phyloP scores from a whole-genome alignment of 768 basidiomycete species.

The Pholiota molesta region DNA sequence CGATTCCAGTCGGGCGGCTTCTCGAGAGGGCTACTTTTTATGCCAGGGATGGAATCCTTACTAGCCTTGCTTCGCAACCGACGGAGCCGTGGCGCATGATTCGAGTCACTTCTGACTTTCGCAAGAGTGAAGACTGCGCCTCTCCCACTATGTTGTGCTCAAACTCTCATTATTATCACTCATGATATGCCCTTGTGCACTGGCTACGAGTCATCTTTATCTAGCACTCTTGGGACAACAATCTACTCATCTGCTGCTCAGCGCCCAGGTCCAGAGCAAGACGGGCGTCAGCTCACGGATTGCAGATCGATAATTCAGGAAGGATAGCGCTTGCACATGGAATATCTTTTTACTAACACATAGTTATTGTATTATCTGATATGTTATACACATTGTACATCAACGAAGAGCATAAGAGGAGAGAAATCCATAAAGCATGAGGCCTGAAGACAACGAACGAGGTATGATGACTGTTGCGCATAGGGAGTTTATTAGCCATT shows the following conservation, averaged over 20 bases:
- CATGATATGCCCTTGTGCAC: too few species aligned
- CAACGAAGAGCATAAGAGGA: conserved; percentile 6
- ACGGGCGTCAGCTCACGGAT: too few species aligned
- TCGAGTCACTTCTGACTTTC: not conserved
- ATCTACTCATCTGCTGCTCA: too few species aligned
- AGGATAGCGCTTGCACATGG: too few species aligned
- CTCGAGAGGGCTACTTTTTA: conserved; percentile 85
- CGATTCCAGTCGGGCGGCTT: conserved; percentile 73
- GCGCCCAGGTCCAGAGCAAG: too few species aligned
- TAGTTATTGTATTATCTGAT: not conserved
- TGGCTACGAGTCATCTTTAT: too few species aligned
- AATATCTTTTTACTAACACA: not conserved
- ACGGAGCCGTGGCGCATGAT: not conserved
- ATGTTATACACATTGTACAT: conserved; percentile 19
- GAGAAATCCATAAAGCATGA: conserved; percentile 8
- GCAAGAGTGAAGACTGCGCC: not conserved
- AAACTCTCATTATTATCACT: too few species aligned
- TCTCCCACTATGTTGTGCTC: too few species aligned
- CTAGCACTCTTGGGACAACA: too few species aligned
- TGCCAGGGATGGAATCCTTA: conserved; percentile 69
- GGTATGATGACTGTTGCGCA: not conserved
- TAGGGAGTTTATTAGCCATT: too few species aligned
- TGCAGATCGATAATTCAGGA: too few species aligned
- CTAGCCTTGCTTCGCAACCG: not conserved
- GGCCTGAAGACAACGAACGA: not conserved